Percentiles rank a stretch among this genome's conserved stretches.
These are phyloP conservation scores for Mucor piriformis DNA, from an alignment of 371 early-diverging fungal genomes.

Conservation along the genomic window DNA sequence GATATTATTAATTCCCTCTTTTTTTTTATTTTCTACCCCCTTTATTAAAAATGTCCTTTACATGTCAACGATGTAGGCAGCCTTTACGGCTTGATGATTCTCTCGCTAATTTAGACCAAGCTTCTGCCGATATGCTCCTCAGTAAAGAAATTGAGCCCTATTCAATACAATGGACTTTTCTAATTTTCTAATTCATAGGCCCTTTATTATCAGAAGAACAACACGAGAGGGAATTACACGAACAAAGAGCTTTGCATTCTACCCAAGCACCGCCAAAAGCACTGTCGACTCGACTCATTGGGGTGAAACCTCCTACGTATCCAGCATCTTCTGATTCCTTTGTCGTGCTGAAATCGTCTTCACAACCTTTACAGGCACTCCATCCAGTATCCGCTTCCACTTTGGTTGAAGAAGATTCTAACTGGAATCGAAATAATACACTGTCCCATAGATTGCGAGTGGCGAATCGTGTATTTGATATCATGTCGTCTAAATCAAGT, in stretches of 20 bases:
- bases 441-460: constrained; percentile 65
- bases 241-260: constrained; percentile 4
- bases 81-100: constrained; percentile 64
- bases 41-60: constrained; percentile 22
- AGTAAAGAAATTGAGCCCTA: constrained; percentile 21
- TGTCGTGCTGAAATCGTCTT: constrained; percentile 39
- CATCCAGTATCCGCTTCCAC: neutral
- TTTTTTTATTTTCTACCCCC: neutral
- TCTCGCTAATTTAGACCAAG: constrained; percentile 53
- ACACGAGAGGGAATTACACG: constrained; percentile 13
- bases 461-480: constrained; percentile 68
- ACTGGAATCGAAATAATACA: constrained; percentile 40
- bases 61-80: constrained; percentile 64
- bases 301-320: constrained; percentile 7
- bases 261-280: constrained; percentile 1
- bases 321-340: constrained; percentile 59
- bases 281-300: constrained; percentile 2
- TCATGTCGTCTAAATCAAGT: constrained; percentile 71
- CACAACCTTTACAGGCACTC: constrained; percentile 2
- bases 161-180: neutral
- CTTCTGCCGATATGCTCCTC: constrained; percentile 49
- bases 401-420: constrained; percentile 20
- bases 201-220: constrained; percentile 40
- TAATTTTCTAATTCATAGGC: constrained; percentile 10
- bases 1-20: no score